Percentiles rank a stretch among this genome's conserved stretches.
Conservation (phyloP, 1,284 basidiomycete species). For the Rhodotorula sp. region DNA sequence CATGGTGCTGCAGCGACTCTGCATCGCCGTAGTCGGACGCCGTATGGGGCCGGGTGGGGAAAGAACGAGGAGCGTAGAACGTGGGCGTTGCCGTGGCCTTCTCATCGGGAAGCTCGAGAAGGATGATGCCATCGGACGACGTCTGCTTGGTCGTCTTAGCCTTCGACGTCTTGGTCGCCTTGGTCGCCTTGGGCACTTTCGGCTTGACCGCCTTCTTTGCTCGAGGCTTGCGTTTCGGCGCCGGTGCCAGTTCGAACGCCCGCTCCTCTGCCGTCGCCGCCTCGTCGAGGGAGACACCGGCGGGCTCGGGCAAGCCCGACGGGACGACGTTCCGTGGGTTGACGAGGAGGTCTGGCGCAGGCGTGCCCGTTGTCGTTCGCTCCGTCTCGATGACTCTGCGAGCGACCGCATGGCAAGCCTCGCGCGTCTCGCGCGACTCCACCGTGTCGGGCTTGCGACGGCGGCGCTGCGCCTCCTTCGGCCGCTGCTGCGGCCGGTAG, state of each 20-base stretch:
- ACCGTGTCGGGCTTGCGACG: conserved; percentile 17
- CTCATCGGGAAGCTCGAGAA: background rate
- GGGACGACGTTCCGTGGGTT: background rate
- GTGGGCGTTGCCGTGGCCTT: background rate
- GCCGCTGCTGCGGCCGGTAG: conserved; percentile 45
- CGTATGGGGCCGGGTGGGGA: background rate
- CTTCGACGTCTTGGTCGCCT: background rate
- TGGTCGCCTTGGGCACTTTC: background rate
- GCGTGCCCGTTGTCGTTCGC: background rate
- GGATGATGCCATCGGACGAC: background rate
- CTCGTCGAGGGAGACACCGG: background rate
- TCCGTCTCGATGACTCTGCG: conserved; percentile 7
- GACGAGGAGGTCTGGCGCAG: background rate
- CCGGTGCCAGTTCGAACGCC: background rate
- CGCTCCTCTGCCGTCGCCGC: background rate
- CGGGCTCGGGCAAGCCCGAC: background rate
- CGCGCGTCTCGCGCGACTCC: conserved; percentile 12
- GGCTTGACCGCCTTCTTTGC: background rate
- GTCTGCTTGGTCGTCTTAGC: background rate
- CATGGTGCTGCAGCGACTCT: background rate
- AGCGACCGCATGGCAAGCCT: conserved; percentile 22
- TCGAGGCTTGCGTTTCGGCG: background rate
- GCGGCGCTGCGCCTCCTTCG: conserved; percentile 31
- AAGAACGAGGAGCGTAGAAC: no score
- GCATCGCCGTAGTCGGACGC: background rate